Percentiles rank a stretch among this genome's conserved stretches.
phyloP scores from a whole-genome alignment of 805 yeast species.

The Starmerella floris region DNA sequence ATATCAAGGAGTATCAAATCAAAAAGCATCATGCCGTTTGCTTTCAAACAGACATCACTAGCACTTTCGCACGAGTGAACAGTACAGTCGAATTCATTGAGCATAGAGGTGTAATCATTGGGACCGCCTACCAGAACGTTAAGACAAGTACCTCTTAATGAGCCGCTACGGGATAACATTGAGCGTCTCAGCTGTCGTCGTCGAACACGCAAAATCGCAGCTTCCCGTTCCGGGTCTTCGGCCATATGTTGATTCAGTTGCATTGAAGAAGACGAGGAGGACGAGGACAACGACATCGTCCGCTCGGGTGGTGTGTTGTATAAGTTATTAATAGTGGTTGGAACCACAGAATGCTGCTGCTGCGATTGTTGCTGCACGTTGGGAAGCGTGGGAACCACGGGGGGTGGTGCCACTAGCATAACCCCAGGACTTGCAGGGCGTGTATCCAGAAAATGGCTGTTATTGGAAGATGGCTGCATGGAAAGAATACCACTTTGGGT shows the following conservation, averaged over 20 bases:
- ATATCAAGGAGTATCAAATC: slow-evolving; percentile 61
- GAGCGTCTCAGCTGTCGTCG: slow-evolving; percentile 18
- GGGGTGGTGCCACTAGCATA: slow-evolving; percentile 6
- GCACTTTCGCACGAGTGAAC: slow-evolving; percentile 68
- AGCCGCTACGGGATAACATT: slow-evolving; percentile 6
- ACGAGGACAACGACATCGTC: not conserved
- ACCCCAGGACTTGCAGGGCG: slow-evolving; percentile 4
- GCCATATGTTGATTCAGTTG: not conserved
- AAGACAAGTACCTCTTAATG: slow-evolving; percentile 2
- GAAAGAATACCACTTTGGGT: not conserved
- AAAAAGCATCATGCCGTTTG: slow-evolving; percentile 61
- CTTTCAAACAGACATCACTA: slow-evolving; percentile 41
- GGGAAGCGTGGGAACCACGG: not conserved
- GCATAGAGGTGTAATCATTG: slow-evolving; percentile 46
- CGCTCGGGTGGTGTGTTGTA: not conserved
- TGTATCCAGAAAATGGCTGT: not conserved
- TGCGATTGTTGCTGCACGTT: not conserved
- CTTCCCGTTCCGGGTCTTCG: slow-evolving; percentile 14
- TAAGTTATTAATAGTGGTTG: not conserved
- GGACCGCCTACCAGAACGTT: slow-evolving; percentile 70
- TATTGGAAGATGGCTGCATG: not conserved
- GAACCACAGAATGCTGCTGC: not conserved
- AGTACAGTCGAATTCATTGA: slow-evolving; percentile 62
- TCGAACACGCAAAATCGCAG: slow-evolving; percentile 16
- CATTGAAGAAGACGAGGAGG: not conserved